Evolutionary conservation across 257 asterid species (phyloP).

Genomic region (Rehmannia glutinosa): DNA sequence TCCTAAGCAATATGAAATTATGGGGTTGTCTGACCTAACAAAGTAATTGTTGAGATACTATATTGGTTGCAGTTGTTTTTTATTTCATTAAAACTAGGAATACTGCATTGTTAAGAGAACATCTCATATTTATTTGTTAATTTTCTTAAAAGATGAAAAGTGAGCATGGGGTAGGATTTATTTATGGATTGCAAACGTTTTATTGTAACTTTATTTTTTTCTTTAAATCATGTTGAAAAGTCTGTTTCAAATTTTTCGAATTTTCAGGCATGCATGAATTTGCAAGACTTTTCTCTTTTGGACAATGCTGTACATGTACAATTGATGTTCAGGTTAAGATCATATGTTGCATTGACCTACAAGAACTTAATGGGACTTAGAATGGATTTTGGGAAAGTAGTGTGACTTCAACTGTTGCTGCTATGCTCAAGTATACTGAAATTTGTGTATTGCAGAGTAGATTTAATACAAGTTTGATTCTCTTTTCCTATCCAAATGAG

Average conservation of each 20-base stretch:
- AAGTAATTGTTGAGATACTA: neutral
- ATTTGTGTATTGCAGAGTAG: neutral
- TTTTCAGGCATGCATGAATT: neutral
- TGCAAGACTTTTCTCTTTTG: neutral
- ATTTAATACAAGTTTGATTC: neutral
- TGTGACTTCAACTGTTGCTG: neutral
- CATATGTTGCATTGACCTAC: neutral
- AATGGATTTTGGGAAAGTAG: neutral
- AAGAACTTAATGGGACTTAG: neutral
- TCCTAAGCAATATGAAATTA: neutral
- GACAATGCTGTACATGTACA: neutral
- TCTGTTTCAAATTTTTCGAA: neutral
- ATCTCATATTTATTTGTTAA: neutral
- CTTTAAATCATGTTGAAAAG: neutral
- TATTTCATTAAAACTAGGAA: neutral
- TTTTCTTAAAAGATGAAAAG: neutral
- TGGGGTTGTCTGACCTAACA: neutral
- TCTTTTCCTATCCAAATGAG: neutral
- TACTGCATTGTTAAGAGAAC: no score
- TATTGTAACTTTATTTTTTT: neutral
- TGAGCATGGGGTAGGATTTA: neutral
- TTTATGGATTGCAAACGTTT: neutral
- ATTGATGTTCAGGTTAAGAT: constrained; percentile 1
- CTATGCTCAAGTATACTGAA: neutral
- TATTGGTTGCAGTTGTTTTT: no score